Evolutionary conservation across 352 stramenopile species (phyloP), one percentile per base, ranked within the genome.

Genomic region (Phytophthora colocasiae): DNA sequence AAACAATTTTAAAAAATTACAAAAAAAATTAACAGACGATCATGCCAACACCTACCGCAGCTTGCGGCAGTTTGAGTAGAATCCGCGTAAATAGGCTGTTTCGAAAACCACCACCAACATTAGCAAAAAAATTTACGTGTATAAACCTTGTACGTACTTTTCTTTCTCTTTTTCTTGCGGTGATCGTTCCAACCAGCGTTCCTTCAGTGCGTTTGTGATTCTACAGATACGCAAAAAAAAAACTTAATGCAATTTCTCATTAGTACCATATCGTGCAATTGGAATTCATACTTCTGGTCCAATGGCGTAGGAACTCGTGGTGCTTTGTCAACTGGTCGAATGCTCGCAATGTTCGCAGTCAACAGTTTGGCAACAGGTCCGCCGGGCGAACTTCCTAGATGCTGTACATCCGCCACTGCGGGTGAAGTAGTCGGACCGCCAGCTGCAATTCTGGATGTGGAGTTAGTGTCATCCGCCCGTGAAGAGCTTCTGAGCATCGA

Each of bases 71-170:
- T 69, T 93, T 95, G 45, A 95, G 81, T 57, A 95, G 58, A 63
- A 93, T 95, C 26, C 81, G 75, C 8, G 83, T 93, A 66, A 95
- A 92, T 40, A 84, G 83, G 26, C 89, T 89, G n/a, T 75, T 36
- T 36, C 8, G 3, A 36, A 36, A 36, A 2, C 4, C 31, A 34
- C 31, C 31, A 36, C 31, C 9, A 36, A 14, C 8, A 3, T 36
- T 36, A 14, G 12, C 9, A 11, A 36, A 3, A 11, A 36, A 3
- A 0, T 14, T 36, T 36, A 36, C 7, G 31, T 36, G 12, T 36
- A 12, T 3, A 36, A 36, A 14, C 52, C 6, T 27, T 49, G 7
- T 41, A 17, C 17, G 50, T 63, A 92, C 84, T 63, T 59, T 41
- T 91, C 78, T 32, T 77, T 82, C 26, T 63, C 57, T 17, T 78